Conservation (phyloP, 1,139 yeast species). For the Yamadazyma spencermartinsiae region DNA sequence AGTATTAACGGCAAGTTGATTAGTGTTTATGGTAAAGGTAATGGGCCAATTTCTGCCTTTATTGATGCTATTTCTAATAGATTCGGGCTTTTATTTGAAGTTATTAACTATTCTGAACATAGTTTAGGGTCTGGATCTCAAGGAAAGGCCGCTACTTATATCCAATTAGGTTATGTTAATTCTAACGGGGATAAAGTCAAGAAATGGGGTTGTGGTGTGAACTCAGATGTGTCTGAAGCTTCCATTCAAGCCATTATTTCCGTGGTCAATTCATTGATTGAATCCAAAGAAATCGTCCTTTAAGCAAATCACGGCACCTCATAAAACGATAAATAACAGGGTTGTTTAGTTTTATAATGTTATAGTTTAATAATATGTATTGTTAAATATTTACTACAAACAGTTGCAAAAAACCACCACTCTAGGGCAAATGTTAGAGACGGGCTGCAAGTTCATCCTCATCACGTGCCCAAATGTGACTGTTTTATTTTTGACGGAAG, state of each 20-base stretch:
- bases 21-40: constrained; percentile 71
- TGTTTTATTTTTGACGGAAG: too few species aligned
- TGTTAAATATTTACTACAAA: background rate
- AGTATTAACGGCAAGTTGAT: constrained; percentile 49
- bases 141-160: constrained; percentile 88
- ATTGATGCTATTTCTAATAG: constrained; percentile 69
- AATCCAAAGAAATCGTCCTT: constrained; percentile 25
- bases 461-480: too few species aligned
- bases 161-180: constrained; percentile 59
- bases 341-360: background rate
- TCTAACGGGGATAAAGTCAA: constrained; percentile 34
- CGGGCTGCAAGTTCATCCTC: too few species aligned
- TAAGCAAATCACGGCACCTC: constrained; percentile 5
- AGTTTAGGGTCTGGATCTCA: constrained; percentile 85
- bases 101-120: constrained; percentile 86
- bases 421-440: too few species aligned
- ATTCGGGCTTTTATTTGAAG: constrained; percentile 63
- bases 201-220: constrained; percentile 94
- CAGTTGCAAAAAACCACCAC: constrained; percentile 1
- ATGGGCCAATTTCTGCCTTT: constrained; percentile 94
- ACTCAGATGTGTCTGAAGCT: constrained; percentile 91
- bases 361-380: background rate
- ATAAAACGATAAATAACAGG: background rate
- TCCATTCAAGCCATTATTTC: constrained; percentile 45
- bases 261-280: constrained; percentile 36